phyloP scores from a whole-genome alignment of 2,329 filamentous ascomycete genomes.

The Tolypocladium pustulatum region DNA sequence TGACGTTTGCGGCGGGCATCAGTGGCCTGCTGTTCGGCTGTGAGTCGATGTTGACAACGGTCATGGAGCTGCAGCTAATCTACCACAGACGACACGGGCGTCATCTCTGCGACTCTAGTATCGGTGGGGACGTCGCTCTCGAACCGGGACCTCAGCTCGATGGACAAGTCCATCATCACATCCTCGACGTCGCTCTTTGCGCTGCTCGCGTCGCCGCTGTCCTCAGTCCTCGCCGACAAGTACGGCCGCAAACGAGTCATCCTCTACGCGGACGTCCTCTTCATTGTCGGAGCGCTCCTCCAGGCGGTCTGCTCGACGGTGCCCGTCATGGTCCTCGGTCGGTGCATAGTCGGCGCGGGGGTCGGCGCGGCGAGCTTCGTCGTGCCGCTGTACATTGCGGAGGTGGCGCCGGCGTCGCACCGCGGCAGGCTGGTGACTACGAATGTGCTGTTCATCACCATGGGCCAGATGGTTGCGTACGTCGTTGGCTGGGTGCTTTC shows the following conservation, averaged over 20 bases:
- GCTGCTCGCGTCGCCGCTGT: constrained; percentile 51
- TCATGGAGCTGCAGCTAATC: constrained; percentile 3
- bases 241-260: constrained; percentile 54
- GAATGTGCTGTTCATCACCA: constrained; percentile 72
- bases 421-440: constrained; percentile 75
- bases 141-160: constrained; percentile 41
- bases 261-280: constrained; percentile 54
- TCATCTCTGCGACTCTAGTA: constrained; percentile 58
- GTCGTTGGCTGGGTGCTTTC: constrained; percentile 69
- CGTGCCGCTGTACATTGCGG: constrained; percentile 79
- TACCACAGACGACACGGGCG: constrained; percentile 51
- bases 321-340: constrained; percentile 52
- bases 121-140: constrained; percentile 52
- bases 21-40: constrained; percentile 60
- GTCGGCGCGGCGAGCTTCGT: constrained; percentile 74
- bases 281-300: constrained; percentile 54
- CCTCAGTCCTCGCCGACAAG: constrained; percentile 52
- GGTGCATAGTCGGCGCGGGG: constrained; percentile 59
- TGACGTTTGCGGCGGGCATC: constrained; percentile 56
- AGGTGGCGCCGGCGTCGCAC: constrained; percentile 66
- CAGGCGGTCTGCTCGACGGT: constrained; percentile 53
- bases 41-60: constrained; percentile 22
- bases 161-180: constrained; percentile 62
- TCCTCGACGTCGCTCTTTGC: constrained; percentile 59
- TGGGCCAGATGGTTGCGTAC: constrained; percentile 85